Percentiles rank a stretch among this genome's conserved stretches.
These are phyloP conservation scores for Cadophora malorum DNA, from an alignment of 2,329 filamentous ascomycete species.

Conservation along the genomic window DNA sequence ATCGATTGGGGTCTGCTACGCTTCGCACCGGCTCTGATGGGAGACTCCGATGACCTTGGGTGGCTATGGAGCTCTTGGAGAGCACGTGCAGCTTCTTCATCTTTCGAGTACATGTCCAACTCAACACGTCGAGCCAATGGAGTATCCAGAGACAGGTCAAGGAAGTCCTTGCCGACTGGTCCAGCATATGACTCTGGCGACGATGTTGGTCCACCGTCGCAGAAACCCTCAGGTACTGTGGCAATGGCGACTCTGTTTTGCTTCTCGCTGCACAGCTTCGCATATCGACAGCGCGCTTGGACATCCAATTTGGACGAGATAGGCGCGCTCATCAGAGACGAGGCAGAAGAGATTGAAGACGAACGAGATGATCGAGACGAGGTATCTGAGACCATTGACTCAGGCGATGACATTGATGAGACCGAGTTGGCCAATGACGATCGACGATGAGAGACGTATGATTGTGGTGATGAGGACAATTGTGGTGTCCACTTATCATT, in stretches of 20 bases:
- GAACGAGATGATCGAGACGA: constrained; percentile 62
- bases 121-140: constrained; percentile 54
- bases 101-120: constrained; percentile 51
- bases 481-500: constrained; percentile 60
- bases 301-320: constrained; percentile 60
- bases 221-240: constrained; percentile 63
- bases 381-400: constrained; percentile 72
- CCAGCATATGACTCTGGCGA: constrained; percentile 65
- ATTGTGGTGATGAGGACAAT: constrained; percentile 58
- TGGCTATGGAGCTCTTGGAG: constrained; percentile 67
- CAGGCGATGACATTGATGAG: constrained; percentile 68
- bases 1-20: constrained; percentile 64
- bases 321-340: constrained; percentile 66
- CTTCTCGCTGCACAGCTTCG: constrained; percentile 65
- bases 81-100: constrained; percentile 61
- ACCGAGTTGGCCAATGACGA: constrained; percentile 69
- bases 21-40: constrained; percentile 55
- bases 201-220: constrained; percentile 56
- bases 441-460: constrained; percentile 58
- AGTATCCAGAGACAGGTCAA: constrained; percentile 56
- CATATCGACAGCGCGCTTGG: constrained; percentile 67
- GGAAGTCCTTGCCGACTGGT: constrained; percentile 58
- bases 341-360: constrained; percentile 69
- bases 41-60: constrained; percentile 49
- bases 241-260: constrained; percentile 59